Percentiles rank a stretch among this genome's conserved stretches.
Conservation (phyloP, 495 filamentous ascomycete genomes). For the Evernia prunastri region DNA sequence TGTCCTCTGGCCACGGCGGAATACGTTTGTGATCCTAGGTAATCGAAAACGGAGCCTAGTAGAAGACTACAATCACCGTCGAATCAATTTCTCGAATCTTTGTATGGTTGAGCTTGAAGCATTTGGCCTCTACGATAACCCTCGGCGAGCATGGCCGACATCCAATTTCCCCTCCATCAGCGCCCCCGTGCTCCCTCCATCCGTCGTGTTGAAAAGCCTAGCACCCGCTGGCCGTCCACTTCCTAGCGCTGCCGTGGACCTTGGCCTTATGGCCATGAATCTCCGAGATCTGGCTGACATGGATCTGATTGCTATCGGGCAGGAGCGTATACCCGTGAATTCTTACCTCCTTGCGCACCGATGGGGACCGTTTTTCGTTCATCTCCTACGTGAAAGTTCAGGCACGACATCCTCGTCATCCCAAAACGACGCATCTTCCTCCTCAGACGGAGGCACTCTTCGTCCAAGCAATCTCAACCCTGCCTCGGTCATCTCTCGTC, state of each 20-base stretch:
- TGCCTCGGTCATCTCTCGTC: slow-evolving; percentile 46
- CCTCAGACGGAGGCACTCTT: slow-evolving; percentile 45
- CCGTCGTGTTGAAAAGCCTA: slow-evolving; percentile 52
- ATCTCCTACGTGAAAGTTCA: slow-evolving; percentile 72
- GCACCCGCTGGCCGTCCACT: slow-evolving; percentile 63
- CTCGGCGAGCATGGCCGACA: slow-evolving; percentile 64
- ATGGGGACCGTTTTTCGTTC: slow-evolving; percentile 94
- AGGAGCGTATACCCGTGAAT: slow-evolving; percentile 89
- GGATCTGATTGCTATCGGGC: slow-evolving; percentile 85
- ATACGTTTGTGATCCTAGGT: slow-evolving; percentile 89
- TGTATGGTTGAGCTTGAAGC: slow-evolving; percentile 96
- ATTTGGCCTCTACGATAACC: slow-evolving; percentile 94
- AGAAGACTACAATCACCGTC: slow-evolving; percentile 94
- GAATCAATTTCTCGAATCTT: slow-evolving; percentile 94
- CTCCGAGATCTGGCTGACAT: slow-evolving; percentile 89
- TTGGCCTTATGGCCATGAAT: slow-evolving; percentile 72
- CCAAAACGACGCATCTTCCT: slow-evolving; percentile 26
- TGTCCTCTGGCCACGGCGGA: slow-evolving; percentile 84
- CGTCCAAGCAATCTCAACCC: slow-evolving; percentile 34
- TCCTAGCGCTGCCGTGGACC: slow-evolving; percentile 67
- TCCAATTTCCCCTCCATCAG: slow-evolving; percentile 77
- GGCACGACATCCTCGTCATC: slow-evolving; percentile 31
- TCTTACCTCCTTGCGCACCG: slow-evolving; percentile 77
- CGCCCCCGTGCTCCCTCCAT: slow-evolving; percentile 54
- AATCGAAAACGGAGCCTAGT: slow-evolving; percentile 90